Evolutionary conservation across 1,139 yeast species (phyloP), one percentile per base, ranked within the genome.

Genomic region (Suhomyces guaymorum): DNA sequence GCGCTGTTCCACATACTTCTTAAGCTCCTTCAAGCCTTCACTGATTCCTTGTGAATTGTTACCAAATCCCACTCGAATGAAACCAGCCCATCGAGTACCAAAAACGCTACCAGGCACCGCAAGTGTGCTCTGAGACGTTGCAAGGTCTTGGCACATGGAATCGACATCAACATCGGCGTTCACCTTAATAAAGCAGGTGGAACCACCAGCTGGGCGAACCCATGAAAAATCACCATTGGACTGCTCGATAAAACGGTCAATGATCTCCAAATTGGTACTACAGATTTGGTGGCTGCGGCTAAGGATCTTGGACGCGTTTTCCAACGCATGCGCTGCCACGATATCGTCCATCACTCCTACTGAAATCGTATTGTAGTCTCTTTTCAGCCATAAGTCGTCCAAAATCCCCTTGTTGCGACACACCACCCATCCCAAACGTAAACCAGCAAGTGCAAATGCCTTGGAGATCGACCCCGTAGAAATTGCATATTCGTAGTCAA

Each of bases 71-170:
- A 77, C 51, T 25, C 82, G 56, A 15, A 75, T 42, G 39, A 51
- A 68, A 0, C 78, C 78, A 2, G 65, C 63, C 37, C 35, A 37
- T 14, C 51, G 43, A 17, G 55, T 57, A 7, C 48, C 55, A 47
- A 77, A 76, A 2, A 67, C 63, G 41, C 74, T 80, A 2, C 82
- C 81, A 1, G 82, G 82, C 5, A 73, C 77, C 25, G 63, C 51
- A 38, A 77, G 54, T 0, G 68, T 61, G 9, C 51, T 45, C 41
- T 61, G 47, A 14, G 60, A 44, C 10, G 51, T 57, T 4, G 73
- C 73, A 26, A 77, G 49, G 8, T 59, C 62, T 13, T 43, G 46
- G 22, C 73, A 61, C 44, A 77, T 52, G 7, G 54, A 45, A 28
- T 43, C 47, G 3, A 79, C 64, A 33, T 66, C 51, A 9, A 46